A percentile compares a stretch with the other conserved stretches of the same genome.
Evolutionary conservation across 2,329 filamentous ascomycete species (phyloP).

Genomic region (Pezicula radicicola): DNA sequence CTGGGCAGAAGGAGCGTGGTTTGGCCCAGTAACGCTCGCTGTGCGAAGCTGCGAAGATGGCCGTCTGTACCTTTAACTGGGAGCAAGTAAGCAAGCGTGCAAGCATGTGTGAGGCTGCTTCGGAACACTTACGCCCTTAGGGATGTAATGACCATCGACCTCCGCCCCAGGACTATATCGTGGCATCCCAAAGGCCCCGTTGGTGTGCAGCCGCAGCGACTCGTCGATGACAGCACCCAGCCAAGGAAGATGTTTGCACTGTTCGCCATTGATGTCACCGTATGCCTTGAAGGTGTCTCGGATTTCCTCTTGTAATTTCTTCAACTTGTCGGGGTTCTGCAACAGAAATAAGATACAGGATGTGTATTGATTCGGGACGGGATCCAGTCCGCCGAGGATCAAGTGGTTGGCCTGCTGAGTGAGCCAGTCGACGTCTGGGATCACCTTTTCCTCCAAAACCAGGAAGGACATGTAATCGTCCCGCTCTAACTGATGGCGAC

Average conservation of each 20-base stretch:
- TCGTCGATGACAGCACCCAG: slow-evolving; percentile 38
- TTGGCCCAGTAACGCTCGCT: neutral
- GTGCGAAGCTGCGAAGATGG: neutral
- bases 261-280: slow-evolving; percentile 25
- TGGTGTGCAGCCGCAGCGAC: slow-evolving; percentile 27
- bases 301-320: slow-evolving; percentile 23
- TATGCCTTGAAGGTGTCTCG: slow-evolving; percentile 24
- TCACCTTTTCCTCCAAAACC: neutral
- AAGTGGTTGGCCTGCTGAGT: neutral
- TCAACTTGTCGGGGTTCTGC: neutral
- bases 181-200: neutral
- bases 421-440: neutral
- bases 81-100: neutral
- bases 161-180: neutral
- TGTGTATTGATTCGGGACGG: neutral
- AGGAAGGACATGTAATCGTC: neutral
- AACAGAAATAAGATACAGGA: neutral
- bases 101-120: neutral
- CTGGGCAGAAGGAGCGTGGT: neutral
- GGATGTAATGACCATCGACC: neutral
- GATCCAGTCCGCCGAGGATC: neutral
- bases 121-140: neutral
- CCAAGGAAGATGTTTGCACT: slow-evolving; percentile 26
- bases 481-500: neutral
- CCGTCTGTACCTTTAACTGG: neutral